Conservation (phyloP, 2,329 filamentous ascomycete species). For the Ophiostoma perfectum region DNA sequence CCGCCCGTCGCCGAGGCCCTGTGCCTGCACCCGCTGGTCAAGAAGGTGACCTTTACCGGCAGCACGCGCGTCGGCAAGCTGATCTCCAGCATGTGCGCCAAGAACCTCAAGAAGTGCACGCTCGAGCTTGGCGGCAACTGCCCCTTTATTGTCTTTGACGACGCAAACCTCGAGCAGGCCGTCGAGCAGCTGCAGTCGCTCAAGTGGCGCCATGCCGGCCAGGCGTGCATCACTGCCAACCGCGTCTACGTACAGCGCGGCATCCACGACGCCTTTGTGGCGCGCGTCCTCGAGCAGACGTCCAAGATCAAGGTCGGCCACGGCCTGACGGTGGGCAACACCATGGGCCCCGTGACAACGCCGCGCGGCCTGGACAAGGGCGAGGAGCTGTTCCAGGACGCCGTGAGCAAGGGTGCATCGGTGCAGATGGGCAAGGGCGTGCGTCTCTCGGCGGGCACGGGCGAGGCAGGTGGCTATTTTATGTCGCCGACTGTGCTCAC, state of each 20-base stretch:
- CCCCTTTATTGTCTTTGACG: constrained; percentile 60
- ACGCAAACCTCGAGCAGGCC: constrained; percentile 60
- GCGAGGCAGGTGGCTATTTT: constrained; percentile 53
- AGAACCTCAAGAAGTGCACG: constrained; percentile 61
- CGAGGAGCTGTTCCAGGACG: constrained; percentile 57
- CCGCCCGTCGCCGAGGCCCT: constrained; percentile 43
- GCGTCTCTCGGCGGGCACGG: constrained; percentile 31
- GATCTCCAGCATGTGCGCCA: constrained; percentile 57
- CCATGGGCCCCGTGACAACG: constrained; percentile 57
- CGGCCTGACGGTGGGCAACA: constrained; percentile 50
- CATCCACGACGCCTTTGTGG: constrained; percentile 46
- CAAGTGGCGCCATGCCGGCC: constrained; percentile 51
- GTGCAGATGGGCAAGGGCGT: constrained; percentile 57
- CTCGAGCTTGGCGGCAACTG: constrained; percentile 70
- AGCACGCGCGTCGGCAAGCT: constrained; percentile 64
- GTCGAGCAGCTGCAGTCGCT: constrained; percentile 40
- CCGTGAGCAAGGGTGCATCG: constrained; percentile 56
- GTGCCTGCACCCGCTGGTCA: constrained; percentile 41
- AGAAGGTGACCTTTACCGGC: constrained; percentile 73
- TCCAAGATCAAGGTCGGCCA: constrained; percentile 56
- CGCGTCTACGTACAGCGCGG: constrained; percentile 59
- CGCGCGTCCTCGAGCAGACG: constrained; percentile 40
- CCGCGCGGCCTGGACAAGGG: constrained; percentile 52
- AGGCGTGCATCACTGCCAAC: constrained; percentile 61
- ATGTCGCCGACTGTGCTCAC: constrained; percentile 56